A percentile compares a stretch with the other conserved stretches of the same genome.
Evolutionary conservation across 805 yeast genomes (phyloP).

Genomic region (Diddensiella transvaalensis): DNA sequence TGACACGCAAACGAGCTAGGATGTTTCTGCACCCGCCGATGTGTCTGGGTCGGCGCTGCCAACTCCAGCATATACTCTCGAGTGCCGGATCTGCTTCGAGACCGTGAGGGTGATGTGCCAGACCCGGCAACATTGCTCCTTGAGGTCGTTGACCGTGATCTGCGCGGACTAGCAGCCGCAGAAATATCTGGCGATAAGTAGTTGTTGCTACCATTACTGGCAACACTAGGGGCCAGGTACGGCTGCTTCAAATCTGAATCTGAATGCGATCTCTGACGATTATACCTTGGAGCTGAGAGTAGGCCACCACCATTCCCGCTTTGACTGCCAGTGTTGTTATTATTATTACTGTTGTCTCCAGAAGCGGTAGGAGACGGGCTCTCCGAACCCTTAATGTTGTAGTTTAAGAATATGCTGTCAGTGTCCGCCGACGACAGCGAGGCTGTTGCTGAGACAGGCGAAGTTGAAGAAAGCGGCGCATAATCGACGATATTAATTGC

Average conservation of each 20-base stretch:
- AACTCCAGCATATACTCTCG: slow-evolving; percentile 62
- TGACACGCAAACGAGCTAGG: slow-evolving; percentile 75
- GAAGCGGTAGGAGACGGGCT: not conserved
- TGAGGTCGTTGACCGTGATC: slow-evolving; percentile 1
- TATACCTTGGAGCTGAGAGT: not conserved
- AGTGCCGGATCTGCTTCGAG: slow-evolving; percentile 8
- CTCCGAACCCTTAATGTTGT: not conserved
- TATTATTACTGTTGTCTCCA: not conserved
- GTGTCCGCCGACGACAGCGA: slow-evolving; percentile 5
- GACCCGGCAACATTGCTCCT: not conserved
- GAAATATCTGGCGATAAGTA: not conserved
- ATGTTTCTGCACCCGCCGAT: slow-evolving; percentile 61
- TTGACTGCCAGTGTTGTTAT: not conserved
- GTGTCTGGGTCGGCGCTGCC: slow-evolving; percentile 53
- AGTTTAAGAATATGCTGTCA: not conserved
- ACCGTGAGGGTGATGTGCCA: slow-evolving; percentile 8
- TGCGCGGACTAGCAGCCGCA: slow-evolving; percentile 1
- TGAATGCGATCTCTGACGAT: slow-evolving; percentile 14
- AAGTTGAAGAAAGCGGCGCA: not conserved
- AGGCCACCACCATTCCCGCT: too few species aligned
- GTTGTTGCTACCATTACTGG: slow-evolving; percentile 6
- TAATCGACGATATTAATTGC: slow-evolving; percentile 1
- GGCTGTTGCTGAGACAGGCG: not conserved
- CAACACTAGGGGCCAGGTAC: slow-evolving; percentile 1
- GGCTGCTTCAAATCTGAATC: slow-evolving; percentile 9